Evolutionary conservation across 2,329 filamentous ascomycete genomes (phyloP).

Genomic region (Graphium sp.): DNA sequence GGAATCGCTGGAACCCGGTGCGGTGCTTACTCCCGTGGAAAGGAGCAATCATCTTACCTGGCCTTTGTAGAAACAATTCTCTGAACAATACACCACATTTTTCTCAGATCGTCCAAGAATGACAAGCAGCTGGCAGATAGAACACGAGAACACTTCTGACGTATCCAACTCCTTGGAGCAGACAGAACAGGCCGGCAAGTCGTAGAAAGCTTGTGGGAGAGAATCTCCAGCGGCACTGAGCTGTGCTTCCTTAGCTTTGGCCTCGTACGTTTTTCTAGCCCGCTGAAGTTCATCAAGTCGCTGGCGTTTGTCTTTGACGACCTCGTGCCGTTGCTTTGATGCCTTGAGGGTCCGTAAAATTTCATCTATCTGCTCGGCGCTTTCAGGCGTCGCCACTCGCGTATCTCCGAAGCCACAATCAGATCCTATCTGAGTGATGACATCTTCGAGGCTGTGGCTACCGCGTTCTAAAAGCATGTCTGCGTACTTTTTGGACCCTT

Average conservation of each 20-base stretch:
- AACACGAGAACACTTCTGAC: slow-evolving; percentile 22
- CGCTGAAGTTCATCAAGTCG: slow-evolving; percentile 28
- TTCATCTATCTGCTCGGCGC: slow-evolving; percentile 5
- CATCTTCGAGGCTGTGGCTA: slow-evolving; percentile 9
- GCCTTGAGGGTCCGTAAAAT: slow-evolving; percentile 5
- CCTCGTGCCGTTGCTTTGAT: slow-evolving; percentile 1
- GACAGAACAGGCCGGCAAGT: slow-evolving; percentile 20
- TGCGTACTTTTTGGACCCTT: slow-evolving; percentile 6
- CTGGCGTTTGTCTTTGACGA: slow-evolving; percentile 17
- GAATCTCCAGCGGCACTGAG: no score
- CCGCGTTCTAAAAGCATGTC: slow-evolving; percentile 4
- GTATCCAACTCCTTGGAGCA: slow-evolving; percentile 17
- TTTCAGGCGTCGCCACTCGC: slow-evolving; percentile 1
- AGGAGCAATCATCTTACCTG: slow-evolving; percentile 19
- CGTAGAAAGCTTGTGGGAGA: slow-evolving; percentile 16
- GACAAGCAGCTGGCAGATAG: slow-evolving; percentile 24
- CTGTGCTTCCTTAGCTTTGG: slow-evolving; percentile 14
- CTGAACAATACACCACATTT: slow-evolving; percentile 26
- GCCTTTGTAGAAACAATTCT: slow-evolving; percentile 20
- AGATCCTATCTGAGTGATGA: slow-evolving; percentile 13
- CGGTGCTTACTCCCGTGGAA: not conserved
- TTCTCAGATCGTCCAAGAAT: slow-evolving; percentile 17
- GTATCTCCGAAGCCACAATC: slow-evolving; percentile 13
- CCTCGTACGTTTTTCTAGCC: slow-evolving; percentile 24
- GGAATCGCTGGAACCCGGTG: no score